Evolutionary conservation across 2,329 filamentous ascomycete genomes (phyloP), one percentile per base, ranked within the genome.

Genomic region (Cladosporium cucumerinum): DNA sequence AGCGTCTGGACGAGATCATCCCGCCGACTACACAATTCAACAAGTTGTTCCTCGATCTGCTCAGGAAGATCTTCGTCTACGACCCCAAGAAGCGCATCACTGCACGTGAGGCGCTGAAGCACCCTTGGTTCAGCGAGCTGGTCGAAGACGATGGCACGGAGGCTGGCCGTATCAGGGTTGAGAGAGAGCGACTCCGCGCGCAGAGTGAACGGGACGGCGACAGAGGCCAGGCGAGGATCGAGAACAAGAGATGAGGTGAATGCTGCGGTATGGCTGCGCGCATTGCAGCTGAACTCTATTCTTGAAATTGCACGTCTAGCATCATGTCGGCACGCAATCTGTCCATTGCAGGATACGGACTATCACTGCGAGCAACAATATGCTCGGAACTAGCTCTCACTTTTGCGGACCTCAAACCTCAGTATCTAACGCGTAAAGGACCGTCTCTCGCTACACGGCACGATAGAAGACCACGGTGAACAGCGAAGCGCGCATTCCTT

Each of bases 121-220:
- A 89, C 72, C 84, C 85, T 0, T 89, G 87, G 87, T 89, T 89
- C 77, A 85, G 82, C 68, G 86, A 89, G 74, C 79, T 81, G 14
- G 79, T 88, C 25, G 82, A 87, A 70, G 87, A 89, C 71, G 87
- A 89, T 72, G 87, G 87, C 64, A 89, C 86, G 16, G 86, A 89
- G 76, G 86, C 86, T 23, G 79, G 84, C 65, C 82, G 85, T 65
- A 87, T 89, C 67, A 62, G 72, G 46, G 67, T 70, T 12, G 73
- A 75, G 66, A 65, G 73, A 48, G 72, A 75, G 59, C 65, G 71
- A 48, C 52, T 71, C 43, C 66, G 66, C 36, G 65, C 71, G 46
- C 60, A 68, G 52, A 61, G 48, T 21, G 67, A 67, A 51, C 46
- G 60, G 25, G 66, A 57, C 10, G 49, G 28, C 25, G 61, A 51